Evolutionary conservation across 331 rosid genomes (phyloP).

Genomic region (Arachis monticola): DNA sequence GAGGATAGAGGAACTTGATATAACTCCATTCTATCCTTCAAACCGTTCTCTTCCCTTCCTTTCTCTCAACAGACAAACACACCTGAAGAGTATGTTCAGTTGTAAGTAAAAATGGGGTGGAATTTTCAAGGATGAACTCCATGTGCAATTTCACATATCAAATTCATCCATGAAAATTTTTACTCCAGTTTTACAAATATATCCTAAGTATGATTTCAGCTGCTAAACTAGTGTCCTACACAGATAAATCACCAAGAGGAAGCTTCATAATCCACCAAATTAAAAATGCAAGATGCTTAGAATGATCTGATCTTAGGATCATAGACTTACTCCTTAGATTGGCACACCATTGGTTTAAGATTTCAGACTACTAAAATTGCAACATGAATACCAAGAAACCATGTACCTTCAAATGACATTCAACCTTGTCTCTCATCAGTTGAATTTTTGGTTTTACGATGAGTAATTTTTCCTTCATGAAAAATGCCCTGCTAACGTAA

Average conservation of each 20-base stretch:
- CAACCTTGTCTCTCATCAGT: neutral
- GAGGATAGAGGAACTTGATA: no score
- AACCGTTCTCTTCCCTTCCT: no score
- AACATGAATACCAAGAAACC: constrained; percentile 17
- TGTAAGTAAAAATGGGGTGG: no score
- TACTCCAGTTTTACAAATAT: no score
- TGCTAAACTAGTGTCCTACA: constrained; percentile 21
- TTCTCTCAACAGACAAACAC: no score
- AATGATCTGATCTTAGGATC: constrained; percentile 8
- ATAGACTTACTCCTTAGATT: constrained; percentile 25
- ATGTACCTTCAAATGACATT: neutral
- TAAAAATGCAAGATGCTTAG: constrained; percentile 1
- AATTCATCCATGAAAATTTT: no score
- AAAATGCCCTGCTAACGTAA: neutral
- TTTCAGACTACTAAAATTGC: constrained; percentile 5
- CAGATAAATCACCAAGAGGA: constrained; percentile 33
- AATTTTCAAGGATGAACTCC: no score
- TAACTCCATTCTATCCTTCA: no score
- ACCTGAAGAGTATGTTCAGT: no score
- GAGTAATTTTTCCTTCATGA: constrained; percentile 16
- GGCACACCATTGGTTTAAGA: neutral
- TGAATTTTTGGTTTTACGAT: constrained; percentile 13
- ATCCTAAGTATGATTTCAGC: constrained; percentile 3
- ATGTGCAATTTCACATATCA: no score
- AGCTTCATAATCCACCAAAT: constrained; percentile 28